Base-by-base conservation (phyloP, 768 basidiomycete genomes). In the Dendrothele bispora region DNA sequence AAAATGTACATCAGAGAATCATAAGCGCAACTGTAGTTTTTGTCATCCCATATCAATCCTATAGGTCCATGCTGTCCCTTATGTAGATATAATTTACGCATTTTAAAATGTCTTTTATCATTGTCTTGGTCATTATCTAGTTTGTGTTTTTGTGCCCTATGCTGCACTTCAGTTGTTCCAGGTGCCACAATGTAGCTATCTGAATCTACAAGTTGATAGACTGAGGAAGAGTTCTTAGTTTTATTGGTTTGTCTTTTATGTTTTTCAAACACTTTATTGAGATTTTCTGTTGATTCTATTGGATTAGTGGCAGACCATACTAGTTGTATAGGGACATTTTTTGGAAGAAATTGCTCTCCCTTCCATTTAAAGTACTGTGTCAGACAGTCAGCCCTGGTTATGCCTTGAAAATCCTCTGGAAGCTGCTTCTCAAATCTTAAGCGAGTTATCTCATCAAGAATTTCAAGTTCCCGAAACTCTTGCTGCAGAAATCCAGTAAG, bases 361-460 rank as follows among this genome's bases (percentile, higher is more conserved):
- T 64, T 65, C 14, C 15, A 45, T 3, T 40, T 8, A 10, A 51
- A 39, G 43, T 56, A 69, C 0, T 54, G 30, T 2, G 39, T 7
- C 12, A 68, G 59, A 4, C 66, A 18, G 1, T 53, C 39, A 36
- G 63, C 58, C 27, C 64, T 27, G 3, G 50, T n/a, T n/a, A n/a
- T n/a, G n/a, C n/a, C n/a, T n/a, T n/a, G n/a, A n/a, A n/a, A n/a
- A n/a, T n/a, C n/a, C 50, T 8, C 50, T 30, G 0, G 58, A 62
- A n/a, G 14, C 30, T 1, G 66, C 48, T 2, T 14, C 18, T 3
- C 25, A 15, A 60, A 69, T 24, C 43, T 24, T 11, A 64, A 25
- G 1, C 36, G 37, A 0, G 65, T 68, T 5, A 73, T 65, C 15
- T 68, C 64, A 58, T 71, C 66, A 3, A 72, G 50, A 0, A 70